Conservation (phyloP, 2,329 filamentous ascomycete genomes). For the Exutisphaerella laricina region DNA sequence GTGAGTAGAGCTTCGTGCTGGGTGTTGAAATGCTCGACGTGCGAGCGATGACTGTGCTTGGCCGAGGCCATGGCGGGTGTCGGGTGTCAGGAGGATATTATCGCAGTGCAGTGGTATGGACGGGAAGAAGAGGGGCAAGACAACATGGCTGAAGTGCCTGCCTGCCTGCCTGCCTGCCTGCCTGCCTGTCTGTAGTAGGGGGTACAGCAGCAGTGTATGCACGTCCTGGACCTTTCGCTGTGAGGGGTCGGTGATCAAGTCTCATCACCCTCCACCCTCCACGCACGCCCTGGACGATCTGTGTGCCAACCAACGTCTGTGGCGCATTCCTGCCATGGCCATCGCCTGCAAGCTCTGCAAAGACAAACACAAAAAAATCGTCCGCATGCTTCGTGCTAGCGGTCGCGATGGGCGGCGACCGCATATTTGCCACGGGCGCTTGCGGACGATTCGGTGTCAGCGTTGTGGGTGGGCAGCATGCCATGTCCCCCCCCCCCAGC, state of each 20-base stretch:
- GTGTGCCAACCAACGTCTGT: not conserved
- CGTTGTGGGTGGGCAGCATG: not conserved
- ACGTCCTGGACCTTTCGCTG: no score
- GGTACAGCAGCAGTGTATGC: no score
- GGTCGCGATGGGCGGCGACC: not conserved
- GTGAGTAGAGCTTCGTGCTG: constrained; percentile 32
- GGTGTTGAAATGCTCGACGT: constrained; percentile 23
- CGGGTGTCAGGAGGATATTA: no score
- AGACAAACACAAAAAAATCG: no score
- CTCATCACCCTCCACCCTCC: no score
- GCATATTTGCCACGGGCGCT: not conserved
- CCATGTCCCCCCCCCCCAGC: no score
- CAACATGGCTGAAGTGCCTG: not conserved
- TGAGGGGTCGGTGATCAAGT: no score
- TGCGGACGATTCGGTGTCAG: not conserved
- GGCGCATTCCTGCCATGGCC: not conserved
- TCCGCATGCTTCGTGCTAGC: no score
- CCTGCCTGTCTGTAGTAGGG: no score
- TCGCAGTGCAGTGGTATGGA: no score
- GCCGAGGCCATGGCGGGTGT: constrained; percentile 2
- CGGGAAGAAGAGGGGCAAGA: not conserved
- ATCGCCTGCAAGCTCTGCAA: no score
- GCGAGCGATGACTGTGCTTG: constrained; percentile 13
- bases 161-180: no score
- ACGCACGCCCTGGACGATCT: not conserved